Evolutionary conservation across 1,139 yeast species (phyloP).

Genomic region (Trichomonascaceae sp.): DNA sequence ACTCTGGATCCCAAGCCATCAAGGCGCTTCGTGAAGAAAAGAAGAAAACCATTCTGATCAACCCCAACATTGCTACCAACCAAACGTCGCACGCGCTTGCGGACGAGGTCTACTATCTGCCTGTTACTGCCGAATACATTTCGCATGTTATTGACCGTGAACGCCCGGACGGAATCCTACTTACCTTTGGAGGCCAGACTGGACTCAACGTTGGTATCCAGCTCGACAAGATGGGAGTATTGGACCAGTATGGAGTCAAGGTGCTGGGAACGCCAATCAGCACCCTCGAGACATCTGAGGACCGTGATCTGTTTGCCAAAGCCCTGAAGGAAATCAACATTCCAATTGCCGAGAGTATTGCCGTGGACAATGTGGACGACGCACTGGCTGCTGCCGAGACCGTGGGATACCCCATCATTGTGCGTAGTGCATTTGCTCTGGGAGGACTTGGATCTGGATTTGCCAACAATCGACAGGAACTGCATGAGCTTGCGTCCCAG

Average conservation of each 20-base stretch:
- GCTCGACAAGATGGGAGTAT: conserved; percentile 84
- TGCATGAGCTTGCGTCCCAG: conserved; percentile 76
- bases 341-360: conserved; percentile 93
- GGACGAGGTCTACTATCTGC: conserved; percentile 87
- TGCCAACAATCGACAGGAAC: conserved; percentile 70
- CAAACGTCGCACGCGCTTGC: conserved; percentile 95
- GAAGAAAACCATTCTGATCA: conserved; percentile 73
- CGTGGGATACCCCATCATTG: conserved; percentile 93
- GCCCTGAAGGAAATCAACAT: conserved; percentile 88
- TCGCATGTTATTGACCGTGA: conserved; percentile 90
- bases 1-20: conserved; percentile 95
- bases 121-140: conserved; percentile 93
- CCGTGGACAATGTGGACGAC: conserved; percentile 87
- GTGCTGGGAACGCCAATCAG: conserved; percentile 95
- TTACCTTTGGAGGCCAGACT: conserved; percentile 98
- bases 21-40: conserved; percentile 89
- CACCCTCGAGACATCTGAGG: conserved; percentile 93
- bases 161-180: conserved; percentile 86
- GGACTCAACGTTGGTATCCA: conserved; percentile 93
- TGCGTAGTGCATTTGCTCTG: conserved; percentile 91
- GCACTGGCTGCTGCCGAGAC: conserved; percentile 76
- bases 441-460: conserved; percentile 99
- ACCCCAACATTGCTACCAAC: conserved; percentile 95
- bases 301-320: conserved; percentile 88
- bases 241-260: conserved; percentile 80